A percentile compares a stretch with the other conserved stretches of the same genome.
phyloP scores from a whole-genome alignment of 75 land plant species.

The Sequoia sempervirens region DNA sequence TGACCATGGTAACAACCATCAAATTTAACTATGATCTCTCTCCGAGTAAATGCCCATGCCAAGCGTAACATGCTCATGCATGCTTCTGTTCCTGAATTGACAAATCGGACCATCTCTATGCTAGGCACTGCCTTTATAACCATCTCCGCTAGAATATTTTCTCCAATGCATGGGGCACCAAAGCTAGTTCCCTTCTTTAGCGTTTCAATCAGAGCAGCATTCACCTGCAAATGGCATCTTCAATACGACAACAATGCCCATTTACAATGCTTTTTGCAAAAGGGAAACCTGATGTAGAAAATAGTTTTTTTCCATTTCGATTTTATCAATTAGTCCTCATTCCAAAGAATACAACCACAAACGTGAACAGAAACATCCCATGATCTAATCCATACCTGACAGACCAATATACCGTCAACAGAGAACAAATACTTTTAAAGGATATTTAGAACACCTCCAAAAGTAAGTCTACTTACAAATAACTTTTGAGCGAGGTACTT shows the following conservation, averaged over 20 bases:
- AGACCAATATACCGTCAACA: not conserved
- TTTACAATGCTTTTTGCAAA: not conserved
- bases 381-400: not conserved
- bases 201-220: constrained; percentile 83
- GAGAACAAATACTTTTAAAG: not conserved
- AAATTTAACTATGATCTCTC: constrained; percentile 78
- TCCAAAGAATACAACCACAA: not conserved
- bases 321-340: not conserved
- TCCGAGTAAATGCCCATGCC: constrained; percentile 89
- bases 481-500: not conserved
- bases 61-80: constrained; percentile 92
- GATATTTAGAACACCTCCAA: not conserved
- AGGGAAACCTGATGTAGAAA: not conserved
- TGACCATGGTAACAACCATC: constrained; percentile 99
- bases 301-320: not conserved
- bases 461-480: not conserved
- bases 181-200: constrained; percentile 98
- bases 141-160: constrained; percentile 85
- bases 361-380: not conserved
- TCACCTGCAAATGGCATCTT: constrained; percentile 48
- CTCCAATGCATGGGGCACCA: constrained; percentile 91
- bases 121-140: constrained; percentile 93
- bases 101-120: constrained; percentile 97
- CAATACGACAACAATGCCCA: not conserved
- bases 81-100: constrained; percentile 97